Base-by-base conservation (phyloP, 257 asterid genomes). In the Catharanthus roseus region DNA sequence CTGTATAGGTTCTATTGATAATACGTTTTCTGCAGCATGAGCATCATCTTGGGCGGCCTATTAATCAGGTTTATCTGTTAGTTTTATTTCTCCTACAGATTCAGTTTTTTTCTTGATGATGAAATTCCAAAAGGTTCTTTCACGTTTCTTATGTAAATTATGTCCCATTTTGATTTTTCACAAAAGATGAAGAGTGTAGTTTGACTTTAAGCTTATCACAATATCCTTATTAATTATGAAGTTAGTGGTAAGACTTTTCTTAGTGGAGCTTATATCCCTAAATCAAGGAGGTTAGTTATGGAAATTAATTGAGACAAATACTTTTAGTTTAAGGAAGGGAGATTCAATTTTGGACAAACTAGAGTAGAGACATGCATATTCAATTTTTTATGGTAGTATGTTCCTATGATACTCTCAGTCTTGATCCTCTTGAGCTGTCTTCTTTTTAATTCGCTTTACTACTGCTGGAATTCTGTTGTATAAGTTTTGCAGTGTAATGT, bases 11-110 rank as follows among this genome's bases (percentile, higher is more conserved):
- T 70, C 72, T 95, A 58, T 72, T 91, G 84, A 89, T 95, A 78
- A 89, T 93, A 54, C 96, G 97, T 65, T 95, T 89, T 81, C 86
- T 95, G 84, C 99, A 95, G 90, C 97, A 95, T 77, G 97, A 89
- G 82, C 97, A 88, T 88, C 99, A 95, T 82, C 93, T 89, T 69
- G 90, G 97, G 66, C 89, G 93, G 68, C 84, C 95, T 61, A 89
- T 83, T 70, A 85, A 81, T 75, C 97, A 86, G 84, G 99, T 91
- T 79, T 68, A 81, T 45, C 19, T 58, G 70, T 74, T 50, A 31
- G 57, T 68, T 78, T 58, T 62, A 36, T 65, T 63, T 34, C 60
- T 47, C 58, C 53, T 63, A 57, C 56, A 51, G 15, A 24, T 75
- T 60, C 66, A 29, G 18, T 72, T 47, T 70, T 42, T 74, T 68